A percentile compares a stretch with the other conserved stretches of the same genome.
These are phyloP conservation scores for Zymoseptoria brevis DNA, from an alignment of 2,329 filamentous ascomycete species.

Conservation along the genomic window DNA sequence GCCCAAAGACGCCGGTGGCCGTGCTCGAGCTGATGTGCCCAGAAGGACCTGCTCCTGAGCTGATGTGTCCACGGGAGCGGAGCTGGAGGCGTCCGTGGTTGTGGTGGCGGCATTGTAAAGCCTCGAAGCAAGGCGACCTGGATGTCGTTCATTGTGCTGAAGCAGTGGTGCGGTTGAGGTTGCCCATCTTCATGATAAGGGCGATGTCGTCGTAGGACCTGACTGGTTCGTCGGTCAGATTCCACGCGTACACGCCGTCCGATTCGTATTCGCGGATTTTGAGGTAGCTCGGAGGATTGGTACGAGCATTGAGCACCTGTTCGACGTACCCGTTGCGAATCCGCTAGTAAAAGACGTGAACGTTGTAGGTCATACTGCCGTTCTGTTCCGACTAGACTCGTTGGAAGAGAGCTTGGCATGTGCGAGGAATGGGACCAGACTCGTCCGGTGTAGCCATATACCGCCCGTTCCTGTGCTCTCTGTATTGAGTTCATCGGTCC, in stretches of 20 bases:
- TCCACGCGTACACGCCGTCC: conserved; percentile 94
- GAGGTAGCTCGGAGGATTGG: conserved; percentile 77
- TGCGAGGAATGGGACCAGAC: conserved; percentile 86
- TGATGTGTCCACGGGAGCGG: conserved; percentile 36
- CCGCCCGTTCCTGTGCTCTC: conserved; percentile 97
- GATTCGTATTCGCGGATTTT: conserved; percentile 96
- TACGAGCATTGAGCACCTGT: conserved; percentile 75
- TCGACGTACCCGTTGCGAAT: conserved; percentile 99
- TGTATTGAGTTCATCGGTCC: conserved; percentile 47
- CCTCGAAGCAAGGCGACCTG: not conserved
- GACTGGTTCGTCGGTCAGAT: conserved; percentile 86
- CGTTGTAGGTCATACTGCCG: conserved; percentile 90
- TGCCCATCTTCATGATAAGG: conserved; percentile 82
- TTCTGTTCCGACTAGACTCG: conserved; percentile 79
- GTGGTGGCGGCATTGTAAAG: conserved; percentile 63
- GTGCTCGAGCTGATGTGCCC: not conserved
- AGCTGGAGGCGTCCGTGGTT: conserved; percentile 98
- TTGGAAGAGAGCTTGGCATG: conserved; percentile 91
- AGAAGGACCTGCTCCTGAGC: not conserved
- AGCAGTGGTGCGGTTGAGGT: conserved; percentile 77
- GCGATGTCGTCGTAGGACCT: conserved; percentile 80
- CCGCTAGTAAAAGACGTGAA: conserved; percentile 96
- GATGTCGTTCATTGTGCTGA: conserved; percentile 99
- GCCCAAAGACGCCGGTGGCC: not conserved
- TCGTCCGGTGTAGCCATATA: conserved; percentile 85